Percentiles rank a stretch among this genome's conserved stretches.
phyloP scores from a whole-genome alignment of 768 basidiomycete genomes.

The Naganishia kalamii region DNA sequence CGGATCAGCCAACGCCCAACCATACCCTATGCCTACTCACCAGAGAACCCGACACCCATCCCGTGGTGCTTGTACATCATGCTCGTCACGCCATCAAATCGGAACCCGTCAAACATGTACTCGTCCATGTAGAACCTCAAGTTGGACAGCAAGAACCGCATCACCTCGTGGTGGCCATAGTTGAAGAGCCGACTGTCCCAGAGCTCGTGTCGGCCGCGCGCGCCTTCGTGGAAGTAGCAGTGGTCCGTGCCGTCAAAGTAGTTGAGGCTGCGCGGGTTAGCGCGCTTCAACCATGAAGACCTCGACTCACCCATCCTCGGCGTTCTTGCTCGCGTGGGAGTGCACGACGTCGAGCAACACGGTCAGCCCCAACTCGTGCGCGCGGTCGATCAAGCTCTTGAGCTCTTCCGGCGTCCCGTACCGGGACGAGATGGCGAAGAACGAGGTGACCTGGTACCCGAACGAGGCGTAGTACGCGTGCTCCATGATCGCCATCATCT shows the following conservation, averaged over 20 bases:
- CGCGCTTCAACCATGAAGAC: neutral
- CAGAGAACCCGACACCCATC: constrained; percentile 94
- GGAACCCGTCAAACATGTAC: constrained; percentile 92
- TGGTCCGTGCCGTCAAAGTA: constrained; percentile 96
- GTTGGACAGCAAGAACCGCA: constrained; percentile 91
- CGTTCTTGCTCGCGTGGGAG: constrained; percentile 96
- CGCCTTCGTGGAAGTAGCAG: constrained; percentile 91
- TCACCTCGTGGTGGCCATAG: constrained; percentile 87
- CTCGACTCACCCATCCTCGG: constrained; percentile 68
- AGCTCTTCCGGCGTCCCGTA: constrained; percentile 89
- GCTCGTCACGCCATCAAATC: constrained; percentile 97
- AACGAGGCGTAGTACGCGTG: constrained; percentile 98
- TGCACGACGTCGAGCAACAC: constrained; percentile 96
- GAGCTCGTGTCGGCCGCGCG: constrained; percentile 82
- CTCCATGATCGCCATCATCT: constrained; percentile 98
- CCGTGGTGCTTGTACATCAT: constrained; percentile 99
- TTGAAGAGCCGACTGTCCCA: constrained; percentile 98
- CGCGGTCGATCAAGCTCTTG: constrained; percentile 88
- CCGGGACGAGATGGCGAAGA: constrained; percentile 95
- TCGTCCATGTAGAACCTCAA: constrained; percentile 91
- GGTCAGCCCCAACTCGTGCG: constrained; percentile 84
- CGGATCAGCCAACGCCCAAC: neutral
- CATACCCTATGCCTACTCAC: constrained; percentile 39
- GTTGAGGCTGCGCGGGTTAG: constrained; percentile 54
- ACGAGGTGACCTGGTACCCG: constrained; percentile 94